A percentile compares a stretch with the other conserved stretches of the same genome.
Evolutionary conservation across 495 filamentous ascomycete species (phyloP).

Genomic region (Pyrenopolyporus hunteri): DNA sequence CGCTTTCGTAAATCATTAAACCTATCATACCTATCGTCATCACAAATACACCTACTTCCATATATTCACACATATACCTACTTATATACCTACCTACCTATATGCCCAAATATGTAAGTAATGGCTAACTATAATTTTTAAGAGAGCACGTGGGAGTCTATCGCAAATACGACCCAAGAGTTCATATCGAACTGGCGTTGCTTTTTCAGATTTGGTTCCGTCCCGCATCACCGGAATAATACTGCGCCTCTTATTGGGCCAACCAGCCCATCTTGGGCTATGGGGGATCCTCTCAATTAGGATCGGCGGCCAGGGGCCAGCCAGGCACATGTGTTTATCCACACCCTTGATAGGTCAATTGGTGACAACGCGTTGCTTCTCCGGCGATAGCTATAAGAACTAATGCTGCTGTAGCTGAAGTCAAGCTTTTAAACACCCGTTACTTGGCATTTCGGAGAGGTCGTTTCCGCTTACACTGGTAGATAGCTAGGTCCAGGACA

Average conservation of each 20-base stretch:
- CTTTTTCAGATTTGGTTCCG: conserved; percentile 22
- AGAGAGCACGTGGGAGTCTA: background rate
- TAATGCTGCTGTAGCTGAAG: conserved; percentile 16
- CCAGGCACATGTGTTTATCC: conserved; percentile 27
- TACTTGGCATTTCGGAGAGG: conserved; percentile 29
- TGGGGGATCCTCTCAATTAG: conserved; percentile 19
- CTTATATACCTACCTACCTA: too few species aligned
- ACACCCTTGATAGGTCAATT: conserved; percentile 28
- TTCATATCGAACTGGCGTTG: background rate
- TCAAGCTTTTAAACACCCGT: conserved; percentile 15
- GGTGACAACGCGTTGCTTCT: conserved; percentile 10
- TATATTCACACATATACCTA: background rate
- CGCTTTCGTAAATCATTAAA: too few species aligned
- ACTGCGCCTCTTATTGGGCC: conserved; percentile 27
- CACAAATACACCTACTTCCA: too few species aligned
- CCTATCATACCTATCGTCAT: too few species aligned
- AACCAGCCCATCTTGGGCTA: background rate
- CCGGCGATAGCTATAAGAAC: conserved; percentile 28
- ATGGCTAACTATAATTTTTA: conserved; percentile 1
- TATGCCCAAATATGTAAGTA: background rate
- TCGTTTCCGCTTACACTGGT: background rate
- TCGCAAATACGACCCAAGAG: background rate
- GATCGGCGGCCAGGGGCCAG: conserved; percentile 20
- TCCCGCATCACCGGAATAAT: conserved; percentile 20
- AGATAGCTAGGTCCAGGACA: conserved; percentile 6